These are phyloP conservation scores for Starmerella vitae DNA, from an alignment of 805 yeast species.

Conservation along the genomic window DNA sequence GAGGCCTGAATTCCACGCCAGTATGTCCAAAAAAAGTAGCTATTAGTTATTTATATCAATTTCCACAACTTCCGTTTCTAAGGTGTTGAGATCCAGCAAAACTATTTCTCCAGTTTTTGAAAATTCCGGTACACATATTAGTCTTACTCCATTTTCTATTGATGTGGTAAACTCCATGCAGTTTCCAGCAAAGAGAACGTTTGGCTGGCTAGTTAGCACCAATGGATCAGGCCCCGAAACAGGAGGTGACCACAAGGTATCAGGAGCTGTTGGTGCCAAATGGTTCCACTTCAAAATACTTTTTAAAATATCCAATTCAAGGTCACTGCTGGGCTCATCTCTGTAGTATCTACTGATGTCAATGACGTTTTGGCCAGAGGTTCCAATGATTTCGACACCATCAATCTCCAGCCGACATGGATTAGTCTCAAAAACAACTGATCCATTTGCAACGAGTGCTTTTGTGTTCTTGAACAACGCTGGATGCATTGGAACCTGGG, in stretches of 20 bases:
- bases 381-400: slow-evolving; percentile 48
- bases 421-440: slow-evolving; percentile 44
- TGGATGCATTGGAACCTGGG: slow-evolving; percentile 81
- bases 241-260: slow-evolving; percentile 84
- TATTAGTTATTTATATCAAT: neutral
- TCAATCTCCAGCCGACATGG: slow-evolving; percentile 47
- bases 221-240: slow-evolving; percentile 68
- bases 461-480: slow-evolving; percentile 47
- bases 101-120: slow-evolving; percentile 50
- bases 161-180: slow-evolving; percentile 44
- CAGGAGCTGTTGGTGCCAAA: slow-evolving; percentile 89
- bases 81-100: slow-evolving; percentile 42
- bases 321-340: slow-evolving; percentile 5
- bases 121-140: slow-evolving; percentile 63
- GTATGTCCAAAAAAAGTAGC: too few species aligned
- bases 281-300: slow-evolving; percentile 71
- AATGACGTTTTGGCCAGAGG: slow-evolving; percentile 72
- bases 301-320: slow-evolving; percentile 44
- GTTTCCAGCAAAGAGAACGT: slow-evolving; percentile 76
- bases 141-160: slow-evolving; percentile 28
- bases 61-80: slow-evolving; percentile 40
- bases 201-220: slow-evolving; percentile 61
- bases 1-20: too few species aligned
- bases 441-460: slow-evolving; percentile 30
- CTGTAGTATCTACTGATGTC: slow-evolving; percentile 57